These are phyloP conservation scores for Scutellaria baicalensis DNA, from an alignment of 257 asterid species.

Conservation along the genomic window DNA sequence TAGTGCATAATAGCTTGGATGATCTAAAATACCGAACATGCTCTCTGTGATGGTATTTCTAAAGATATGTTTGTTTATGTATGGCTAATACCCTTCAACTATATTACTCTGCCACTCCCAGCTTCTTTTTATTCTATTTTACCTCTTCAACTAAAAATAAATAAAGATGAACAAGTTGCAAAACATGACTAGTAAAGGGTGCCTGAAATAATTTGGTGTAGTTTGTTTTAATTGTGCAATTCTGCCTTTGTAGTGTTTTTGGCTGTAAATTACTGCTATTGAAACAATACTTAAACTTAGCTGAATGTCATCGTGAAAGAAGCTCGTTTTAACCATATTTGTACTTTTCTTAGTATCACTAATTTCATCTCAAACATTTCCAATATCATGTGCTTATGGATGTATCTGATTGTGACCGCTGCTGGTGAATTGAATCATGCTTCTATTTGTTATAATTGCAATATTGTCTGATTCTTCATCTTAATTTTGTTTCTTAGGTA, in stretches of 20 bases:
- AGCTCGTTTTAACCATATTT: background rate
- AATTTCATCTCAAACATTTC: background rate
- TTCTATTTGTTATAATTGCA: background rate
- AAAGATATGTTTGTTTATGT: too few species aligned
- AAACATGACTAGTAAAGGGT: too few species aligned
- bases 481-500: slow-evolving; percentile 25
- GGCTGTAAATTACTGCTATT: background rate
- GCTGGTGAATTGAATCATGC: background rate
- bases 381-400: background rate
- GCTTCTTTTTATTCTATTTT: background rate
- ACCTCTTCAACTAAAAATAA: too few species aligned
- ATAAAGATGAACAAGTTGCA: too few species aligned
- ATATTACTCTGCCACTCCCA: background rate
- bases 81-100: too few species aligned
- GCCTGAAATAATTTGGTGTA: background rate
- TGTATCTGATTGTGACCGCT: background rate
- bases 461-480: background rate
- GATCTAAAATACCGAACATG: too few species aligned
- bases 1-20: too few species aligned
- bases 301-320: background rate
- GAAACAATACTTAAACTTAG: background rate
- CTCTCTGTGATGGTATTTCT: too few species aligned
- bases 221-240: background rate
- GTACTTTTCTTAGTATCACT: background rate
- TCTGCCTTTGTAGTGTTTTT: background rate